phyloP scores from a whole-genome alignment of 2,329 filamentous ascomycete genomes.

The Diaporthe longicolla region DNA sequence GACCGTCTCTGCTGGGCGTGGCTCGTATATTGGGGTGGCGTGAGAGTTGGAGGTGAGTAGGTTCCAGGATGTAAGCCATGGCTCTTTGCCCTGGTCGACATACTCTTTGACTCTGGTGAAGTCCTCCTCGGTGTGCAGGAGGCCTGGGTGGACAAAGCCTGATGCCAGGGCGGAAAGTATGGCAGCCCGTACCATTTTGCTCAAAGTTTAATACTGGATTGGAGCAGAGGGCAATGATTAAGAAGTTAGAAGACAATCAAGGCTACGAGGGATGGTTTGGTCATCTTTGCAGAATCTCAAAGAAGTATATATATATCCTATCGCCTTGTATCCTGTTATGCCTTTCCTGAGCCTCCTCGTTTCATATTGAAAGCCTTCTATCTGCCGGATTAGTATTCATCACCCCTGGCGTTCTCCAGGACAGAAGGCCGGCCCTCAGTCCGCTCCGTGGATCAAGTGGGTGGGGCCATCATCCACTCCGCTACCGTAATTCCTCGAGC shows the following conservation, averaged over 20 bases:
- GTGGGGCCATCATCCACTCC: not conserved
- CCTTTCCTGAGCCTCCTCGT: not conserved
- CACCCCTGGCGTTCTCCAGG: not conserved
- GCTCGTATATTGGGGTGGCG: conserved; percentile 49
- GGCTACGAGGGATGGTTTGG: not conserved
- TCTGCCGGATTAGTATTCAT: not conserved
- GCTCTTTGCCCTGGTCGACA: conserved; percentile 51
- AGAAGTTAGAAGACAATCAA: not conserved
- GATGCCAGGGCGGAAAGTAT: not conserved
- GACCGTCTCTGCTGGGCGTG: conserved; percentile 50
- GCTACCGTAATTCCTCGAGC: not conserved
- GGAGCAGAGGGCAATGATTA: too few relatives aligned
- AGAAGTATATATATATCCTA: not conserved
- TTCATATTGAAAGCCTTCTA: not conserved
- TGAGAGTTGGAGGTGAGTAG: conserved; percentile 50
- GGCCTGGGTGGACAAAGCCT: conserved; percentile 38
- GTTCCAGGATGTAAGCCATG: conserved; percentile 53
- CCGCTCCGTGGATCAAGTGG: conserved; percentile 1
- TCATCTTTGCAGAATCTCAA: not conserved
- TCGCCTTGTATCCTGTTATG: not conserved
- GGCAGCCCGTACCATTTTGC: not conserved
- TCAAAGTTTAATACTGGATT: not conserved
- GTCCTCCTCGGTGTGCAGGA: conserved; percentile 54
- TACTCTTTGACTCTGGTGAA: conserved; percentile 57
- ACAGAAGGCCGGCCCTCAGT: not conserved